These are phyloP conservation scores for Trichoderma aggressivum DNA, from an alignment of 2,329 filamentous ascomycete genomes.

Conservation along the genomic window DNA sequence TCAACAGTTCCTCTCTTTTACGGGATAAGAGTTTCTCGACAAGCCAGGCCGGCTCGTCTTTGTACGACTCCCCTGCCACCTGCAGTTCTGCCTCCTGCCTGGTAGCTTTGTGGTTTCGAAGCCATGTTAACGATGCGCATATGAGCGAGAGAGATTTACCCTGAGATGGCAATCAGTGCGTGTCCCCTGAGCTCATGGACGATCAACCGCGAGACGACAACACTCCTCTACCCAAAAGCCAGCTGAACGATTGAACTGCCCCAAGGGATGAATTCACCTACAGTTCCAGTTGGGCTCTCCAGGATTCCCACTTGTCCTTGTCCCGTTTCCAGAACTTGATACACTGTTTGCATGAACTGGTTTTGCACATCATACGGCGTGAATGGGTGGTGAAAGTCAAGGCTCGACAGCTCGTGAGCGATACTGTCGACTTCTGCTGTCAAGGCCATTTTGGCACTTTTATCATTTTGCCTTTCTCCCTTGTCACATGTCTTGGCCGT, in stretches of 20 bases:
- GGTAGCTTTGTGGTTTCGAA: constrained; percentile 73
- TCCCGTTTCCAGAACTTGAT: constrained; percentile 67
- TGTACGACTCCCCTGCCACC: constrained; percentile 41
- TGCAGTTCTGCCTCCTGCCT: constrained; percentile 52
- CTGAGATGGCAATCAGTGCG: constrained; percentile 34
- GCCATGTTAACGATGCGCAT: constrained; percentile 84
- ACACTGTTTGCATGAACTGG: constrained; percentile 82
- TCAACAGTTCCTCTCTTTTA: constrained; percentile 63
- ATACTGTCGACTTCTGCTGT: constrained; percentile 22
- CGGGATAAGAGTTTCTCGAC: constrained; percentile 70
- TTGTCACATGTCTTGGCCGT: not conserved
- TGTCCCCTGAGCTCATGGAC: not conserved
- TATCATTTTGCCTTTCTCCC: not conserved
- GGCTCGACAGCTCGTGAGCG: constrained; percentile 27
- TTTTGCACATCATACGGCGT: constrained; percentile 83
- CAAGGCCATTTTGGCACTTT: constrained; percentile 18
- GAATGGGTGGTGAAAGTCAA: constrained; percentile 82
- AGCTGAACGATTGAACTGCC: too few species aligned
- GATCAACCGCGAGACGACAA: not conserved
- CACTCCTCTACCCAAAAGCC: not conserved
- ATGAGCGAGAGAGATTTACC: constrained; percentile 92
- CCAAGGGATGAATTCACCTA: constrained; percentile 29
- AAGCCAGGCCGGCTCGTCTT: constrained; percentile 82
- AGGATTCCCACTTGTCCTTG: constrained; percentile 80
- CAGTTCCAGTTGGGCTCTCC: constrained; percentile 86